Evolutionary conservation across 2,329 filamentous ascomycete genomes (phyloP).

Genomic region (Neofusicoccum umdonicola): DNA sequence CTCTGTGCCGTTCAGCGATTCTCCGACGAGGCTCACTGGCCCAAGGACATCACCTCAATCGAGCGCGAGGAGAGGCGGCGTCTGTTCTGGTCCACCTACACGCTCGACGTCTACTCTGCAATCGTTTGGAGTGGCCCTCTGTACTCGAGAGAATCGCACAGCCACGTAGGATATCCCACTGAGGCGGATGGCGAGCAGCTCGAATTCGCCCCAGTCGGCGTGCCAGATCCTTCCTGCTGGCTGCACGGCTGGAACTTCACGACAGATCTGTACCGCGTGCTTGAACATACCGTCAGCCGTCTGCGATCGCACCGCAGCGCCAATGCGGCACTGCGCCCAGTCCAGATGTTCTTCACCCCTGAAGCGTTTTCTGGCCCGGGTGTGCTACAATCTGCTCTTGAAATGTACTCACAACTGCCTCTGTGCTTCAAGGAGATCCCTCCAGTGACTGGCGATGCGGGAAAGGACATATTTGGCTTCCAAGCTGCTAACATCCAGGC

Average conservation of each 20-base stretch:
- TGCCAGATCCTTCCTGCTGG: slow-evolving; percentile 41
- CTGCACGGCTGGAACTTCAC: slow-evolving; percentile 58
- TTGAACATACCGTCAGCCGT: slow-evolving; percentile 50
- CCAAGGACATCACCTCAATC: slow-evolving; percentile 42
- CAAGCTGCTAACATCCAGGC: slow-evolving; percentile 53
- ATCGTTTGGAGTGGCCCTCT: slow-evolving; percentile 53
- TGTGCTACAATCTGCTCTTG: slow-evolving; percentile 29
- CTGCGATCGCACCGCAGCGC: slow-evolving; percentile 22
- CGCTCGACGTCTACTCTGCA: slow-evolving; percentile 54
- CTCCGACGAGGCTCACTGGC: slow-evolving; percentile 57
- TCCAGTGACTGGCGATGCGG: slow-evolving; percentile 30
- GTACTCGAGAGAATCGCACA: slow-evolving; percentile 46
- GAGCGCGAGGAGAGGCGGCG: slow-evolving; percentile 51
- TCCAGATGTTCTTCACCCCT: slow-evolving; percentile 18
- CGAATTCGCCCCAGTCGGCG: slow-evolving; percentile 18
- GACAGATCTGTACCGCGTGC: slow-evolving; percentile 55
- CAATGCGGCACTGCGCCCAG: background rate
- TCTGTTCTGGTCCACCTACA: slow-evolving; percentile 59
- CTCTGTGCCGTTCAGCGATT: slow-evolving; percentile 49
- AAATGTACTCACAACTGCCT: slow-evolving; percentile 30
- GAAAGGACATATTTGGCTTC: slow-evolving; percentile 45
- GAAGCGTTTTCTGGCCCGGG: slow-evolving; percentile 24
- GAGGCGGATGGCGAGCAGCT: slow-evolving; percentile 50
- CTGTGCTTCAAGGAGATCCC: slow-evolving; percentile 29
- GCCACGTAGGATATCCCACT: slow-evolving; percentile 48